Percentiles rank a stretch among this genome's conserved stretches.
These are phyloP conservation scores for Auricularia sp. DNA, from an alignment of 768 basidiomycete species.

Conservation along the genomic window DNA sequence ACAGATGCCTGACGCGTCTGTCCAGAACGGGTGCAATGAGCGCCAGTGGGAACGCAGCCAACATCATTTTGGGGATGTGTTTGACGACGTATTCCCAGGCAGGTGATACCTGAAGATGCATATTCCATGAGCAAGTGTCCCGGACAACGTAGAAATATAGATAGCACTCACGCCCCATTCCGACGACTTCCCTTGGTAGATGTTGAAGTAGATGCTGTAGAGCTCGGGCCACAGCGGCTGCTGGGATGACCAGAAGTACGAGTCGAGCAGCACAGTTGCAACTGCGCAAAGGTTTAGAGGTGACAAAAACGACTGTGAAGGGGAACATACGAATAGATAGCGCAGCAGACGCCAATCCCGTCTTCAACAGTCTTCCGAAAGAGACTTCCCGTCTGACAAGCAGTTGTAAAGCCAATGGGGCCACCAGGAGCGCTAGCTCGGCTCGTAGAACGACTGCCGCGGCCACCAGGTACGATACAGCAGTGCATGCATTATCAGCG, in stretches of 20 bases:
- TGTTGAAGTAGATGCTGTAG: constrained; percentile 71
- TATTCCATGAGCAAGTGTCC: neutral
- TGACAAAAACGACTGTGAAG: neutral
- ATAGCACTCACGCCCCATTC: constrained; percentile 78
- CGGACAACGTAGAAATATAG: neutral
- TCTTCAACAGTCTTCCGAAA: constrained; percentile 34
- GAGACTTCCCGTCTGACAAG: constrained; percentile 34
- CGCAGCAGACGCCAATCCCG: constrained; percentile 41
- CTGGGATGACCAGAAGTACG: constrained; percentile 69
- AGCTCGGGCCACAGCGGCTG: constrained; percentile 82
- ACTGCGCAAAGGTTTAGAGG: constrained; percentile 27
- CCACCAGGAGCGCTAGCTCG: constrained; percentile 64
- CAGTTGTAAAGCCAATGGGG: constrained; percentile 47
- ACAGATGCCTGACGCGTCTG: constrained; percentile 37
- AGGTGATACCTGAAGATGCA: constrained; percentile 51
- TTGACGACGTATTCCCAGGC: constrained; percentile 52
- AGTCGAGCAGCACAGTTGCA: constrained; percentile 60
- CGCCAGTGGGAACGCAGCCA: constrained; percentile 53
- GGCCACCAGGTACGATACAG: constrained; percentile 55
- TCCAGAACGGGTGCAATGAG: constrained; percentile 43
- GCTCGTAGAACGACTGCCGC: constrained; percentile 67
- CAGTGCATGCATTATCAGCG: constrained; percentile 21
- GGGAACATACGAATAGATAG: constrained; percentile 40
- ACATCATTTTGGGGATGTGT: constrained; percentile 69
- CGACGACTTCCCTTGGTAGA: constrained; percentile 72